Base-by-base conservation (phyloP, 2,329 filamentous ascomycete species). In the Ophiostoma ips region DNA sequence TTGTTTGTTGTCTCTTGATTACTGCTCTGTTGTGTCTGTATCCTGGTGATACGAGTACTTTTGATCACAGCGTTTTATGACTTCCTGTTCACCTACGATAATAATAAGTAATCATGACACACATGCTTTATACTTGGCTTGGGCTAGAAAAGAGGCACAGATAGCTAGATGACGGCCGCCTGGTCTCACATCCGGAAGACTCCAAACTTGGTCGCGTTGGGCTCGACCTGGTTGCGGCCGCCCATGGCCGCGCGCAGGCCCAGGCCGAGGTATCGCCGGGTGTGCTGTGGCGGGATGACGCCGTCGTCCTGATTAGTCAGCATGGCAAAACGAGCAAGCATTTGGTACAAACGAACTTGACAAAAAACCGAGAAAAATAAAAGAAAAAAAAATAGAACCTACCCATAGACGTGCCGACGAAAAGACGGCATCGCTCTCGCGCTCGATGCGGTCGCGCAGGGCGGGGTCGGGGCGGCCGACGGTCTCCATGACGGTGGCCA, bases 401-500 rank as follows among this genome's bases (percentile, higher is more conserved):
- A 76, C 90, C 92, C 92, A 98, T 58, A 96, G 66, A 55, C 90
- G 76, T 5, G 92, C 90, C 31, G 83, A 87, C 1, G 87, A 92
- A 65, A 88, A 96, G 1, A 84, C 79, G 1, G 87, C 87, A 58
- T 95, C 86, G 50, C 86, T 94, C 70, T 96, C 90, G 48, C 75
- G 73, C 62, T 96, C 90, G 58, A 98, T 96, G 43, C 90, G 75
- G 37, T 79, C 79, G 66, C 84, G 86, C 54, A 96, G 70, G 55
- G 81, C 83, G 0, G 85, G 84, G 62, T 95, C 89, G 85, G 84
- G 43, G 4, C 49, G 45, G 9, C 90, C 89, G 0, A 98, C 90
- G 2, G 89, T 85, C 67, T 88, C 86, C 92, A 98, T 96, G 54
- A 98, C 92, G 4, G 83, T 78, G 8, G 83, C 83, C 34, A 98